Evolutionary conservation across 2,329 filamentous ascomycete genomes (phyloP).

Genomic region (Sporothrix inflata): DNA sequence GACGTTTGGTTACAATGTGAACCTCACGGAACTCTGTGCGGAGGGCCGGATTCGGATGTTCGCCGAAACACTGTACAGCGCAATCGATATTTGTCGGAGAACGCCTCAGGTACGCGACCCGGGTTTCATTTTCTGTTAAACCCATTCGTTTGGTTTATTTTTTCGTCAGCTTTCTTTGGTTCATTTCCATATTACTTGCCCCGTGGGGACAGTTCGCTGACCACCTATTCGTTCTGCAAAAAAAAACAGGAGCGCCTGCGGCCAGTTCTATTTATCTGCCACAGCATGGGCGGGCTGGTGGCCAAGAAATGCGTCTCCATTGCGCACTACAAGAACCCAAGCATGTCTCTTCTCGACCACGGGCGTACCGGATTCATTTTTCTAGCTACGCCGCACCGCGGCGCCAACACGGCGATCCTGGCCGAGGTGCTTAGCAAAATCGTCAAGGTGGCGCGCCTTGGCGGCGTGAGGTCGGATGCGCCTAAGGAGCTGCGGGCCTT

Average conservation of each 20-base stretch:
- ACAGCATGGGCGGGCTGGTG: neutral
- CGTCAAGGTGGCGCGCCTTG: neutral
- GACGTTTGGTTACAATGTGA: neutral
- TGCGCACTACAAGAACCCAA: neutral
- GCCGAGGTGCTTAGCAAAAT: neutral
- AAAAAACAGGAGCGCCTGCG: neutral
- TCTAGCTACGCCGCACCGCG: neutral
- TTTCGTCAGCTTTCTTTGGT: neutral
- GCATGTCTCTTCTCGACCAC: neutral
- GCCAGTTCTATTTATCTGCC: neutral
- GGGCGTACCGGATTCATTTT: neutral
- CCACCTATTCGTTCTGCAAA: too few relatives aligned
- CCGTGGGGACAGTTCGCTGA: too few relatives aligned
- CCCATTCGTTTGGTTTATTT: neutral
- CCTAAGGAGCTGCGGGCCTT: neutral
- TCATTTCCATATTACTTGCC: too few relatives aligned
- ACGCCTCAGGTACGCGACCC: neutral
- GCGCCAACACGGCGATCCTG: neutral
- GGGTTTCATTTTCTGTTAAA: too few relatives aligned
- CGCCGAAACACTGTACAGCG: neutral
- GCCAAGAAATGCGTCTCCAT: neutral
- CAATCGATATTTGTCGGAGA: neutral
- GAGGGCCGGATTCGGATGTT: neutral
- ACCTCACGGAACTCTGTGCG: neutral
- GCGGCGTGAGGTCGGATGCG: neutral